phyloP scores from a whole-genome alignment of 352 stramenopile species.

The Globisporangium canariense region DNA sequence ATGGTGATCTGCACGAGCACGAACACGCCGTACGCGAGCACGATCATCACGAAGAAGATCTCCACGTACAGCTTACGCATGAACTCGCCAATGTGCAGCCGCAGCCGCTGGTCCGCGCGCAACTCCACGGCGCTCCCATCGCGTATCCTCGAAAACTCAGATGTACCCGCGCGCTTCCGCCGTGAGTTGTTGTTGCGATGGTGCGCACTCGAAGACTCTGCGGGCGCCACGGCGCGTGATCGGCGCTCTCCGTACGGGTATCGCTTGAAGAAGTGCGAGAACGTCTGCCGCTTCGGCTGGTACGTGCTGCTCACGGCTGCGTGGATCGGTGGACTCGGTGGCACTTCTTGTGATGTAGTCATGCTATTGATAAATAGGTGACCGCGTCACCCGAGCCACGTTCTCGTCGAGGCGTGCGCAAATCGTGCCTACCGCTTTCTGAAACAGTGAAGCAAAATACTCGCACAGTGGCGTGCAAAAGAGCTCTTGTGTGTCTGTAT shows the following conservation, averaged over 20 bases:
- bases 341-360: slow-evolving; percentile 6
- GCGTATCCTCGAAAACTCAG: slow-evolving; percentile 30
- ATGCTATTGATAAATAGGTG: background rate
- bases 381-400: background rate
- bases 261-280: slow-evolving; percentile 55
- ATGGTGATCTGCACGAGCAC: slow-evolving; percentile 83
- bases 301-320: slow-evolving; percentile 27
- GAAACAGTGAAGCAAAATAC: background rate
- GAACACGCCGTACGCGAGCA: slow-evolving; percentile 81
- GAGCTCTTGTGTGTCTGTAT: background rate
- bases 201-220: slow-evolving; percentile 25
- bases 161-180: slow-evolving; percentile 35
- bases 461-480: background rate
- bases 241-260: slow-evolving; percentile 61
- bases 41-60: slow-evolving; percentile 87
- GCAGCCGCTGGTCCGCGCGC: slow-evolving; percentile 38
- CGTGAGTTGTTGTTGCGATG: slow-evolving; percentile 14
- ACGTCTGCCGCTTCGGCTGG: slow-evolving; percentile 55
- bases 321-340: slow-evolving; percentile 16
- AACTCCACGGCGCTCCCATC: slow-evolving; percentile 32
- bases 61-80: slow-evolving; percentile 83
- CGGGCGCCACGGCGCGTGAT: slow-evolving; percentile 55
- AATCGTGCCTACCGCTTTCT: background rate
- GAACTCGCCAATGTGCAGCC: slow-evolving; percentile 65
- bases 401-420: background rate